A percentile compares a stretch with the other conserved stretches of the same genome.
These are phyloP conservation scores for Ophiostoma quercus DNA, from an alignment of 2,329 filamentous ascomycete species.

Conservation along the genomic window DNA sequence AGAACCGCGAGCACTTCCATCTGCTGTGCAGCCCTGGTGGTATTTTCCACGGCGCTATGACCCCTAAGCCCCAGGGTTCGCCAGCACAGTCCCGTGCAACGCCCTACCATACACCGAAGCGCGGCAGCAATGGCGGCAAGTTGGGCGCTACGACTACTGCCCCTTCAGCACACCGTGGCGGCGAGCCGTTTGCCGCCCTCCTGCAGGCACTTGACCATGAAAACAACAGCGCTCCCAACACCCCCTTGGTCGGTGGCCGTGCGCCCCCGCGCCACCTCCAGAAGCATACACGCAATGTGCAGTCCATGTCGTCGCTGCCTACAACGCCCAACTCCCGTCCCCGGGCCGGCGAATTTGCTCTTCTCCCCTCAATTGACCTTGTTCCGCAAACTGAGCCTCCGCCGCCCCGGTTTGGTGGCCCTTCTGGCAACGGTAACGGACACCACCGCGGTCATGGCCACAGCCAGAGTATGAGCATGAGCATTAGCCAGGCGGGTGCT, in stretches of 20 bases:
- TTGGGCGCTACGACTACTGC: background rate
- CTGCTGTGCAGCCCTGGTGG: constrained; percentile 70
- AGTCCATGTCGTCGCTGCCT: constrained; percentile 80
- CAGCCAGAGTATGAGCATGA: constrained; percentile 19
- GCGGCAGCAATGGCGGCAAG: constrained; percentile 32
- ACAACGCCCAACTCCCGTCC: constrained; percentile 62
- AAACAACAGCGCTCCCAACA: constrained; percentile 64
- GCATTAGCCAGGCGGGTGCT: constrained; percentile 16
- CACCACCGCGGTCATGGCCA: constrained; percentile 13
- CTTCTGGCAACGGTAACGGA: background rate
- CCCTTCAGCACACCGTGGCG: constrained; percentile 34
- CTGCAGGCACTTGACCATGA: constrained; percentile 77
- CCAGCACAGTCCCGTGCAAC: constrained; percentile 46
- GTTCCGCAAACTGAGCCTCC: constrained; percentile 56
- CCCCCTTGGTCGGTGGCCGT: constrained; percentile 48
- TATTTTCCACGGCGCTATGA: constrained; percentile 58
- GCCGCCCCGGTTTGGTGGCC: constrained; percentile 32
- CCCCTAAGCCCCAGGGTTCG: constrained; percentile 46
- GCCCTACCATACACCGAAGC: constrained; percentile 48
- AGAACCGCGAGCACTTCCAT: constrained; percentile 84
- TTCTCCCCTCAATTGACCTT: constrained; percentile 59
- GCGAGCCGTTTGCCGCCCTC: constrained; percentile 69
- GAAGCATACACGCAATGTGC: constrained; percentile 67
- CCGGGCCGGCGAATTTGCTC: constrained; percentile 44
- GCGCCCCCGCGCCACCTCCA: constrained; percentile 46